Conservation (phyloP, 164 flowering plant species). For the Aristolochia contorta region DNA sequence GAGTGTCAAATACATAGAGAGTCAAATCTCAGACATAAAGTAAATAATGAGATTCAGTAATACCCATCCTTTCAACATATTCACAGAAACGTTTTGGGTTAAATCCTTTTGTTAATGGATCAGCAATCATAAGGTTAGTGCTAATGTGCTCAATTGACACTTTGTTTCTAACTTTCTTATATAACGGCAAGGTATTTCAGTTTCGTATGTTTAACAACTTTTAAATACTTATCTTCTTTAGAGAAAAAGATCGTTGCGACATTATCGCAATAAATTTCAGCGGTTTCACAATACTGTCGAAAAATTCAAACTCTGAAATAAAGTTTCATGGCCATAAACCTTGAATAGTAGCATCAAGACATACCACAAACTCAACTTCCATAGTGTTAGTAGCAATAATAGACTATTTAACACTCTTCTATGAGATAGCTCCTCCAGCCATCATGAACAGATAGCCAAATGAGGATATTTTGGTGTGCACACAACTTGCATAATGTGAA, state of each 20-base stretch:
- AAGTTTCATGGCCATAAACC: neutral
- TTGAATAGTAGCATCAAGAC: neutral
- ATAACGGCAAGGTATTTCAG: neutral
- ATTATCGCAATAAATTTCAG: neutral
- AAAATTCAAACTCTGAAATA: neutral
- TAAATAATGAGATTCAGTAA: too few species aligned
- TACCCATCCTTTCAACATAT: too few species aligned
- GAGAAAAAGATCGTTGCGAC: neutral
- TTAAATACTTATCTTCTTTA: neutral
- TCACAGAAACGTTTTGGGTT: too few species aligned
- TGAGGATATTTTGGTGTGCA: neutral
- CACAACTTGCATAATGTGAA: neutral
- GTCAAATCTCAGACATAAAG: too few species aligned
- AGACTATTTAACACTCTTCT: neutral
- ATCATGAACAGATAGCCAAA: neutral
- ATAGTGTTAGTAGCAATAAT: neutral
- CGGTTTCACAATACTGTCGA: neutral
- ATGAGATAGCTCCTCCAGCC: too few species aligned
- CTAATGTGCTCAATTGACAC: too few species aligned
- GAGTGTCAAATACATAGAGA: too few species aligned
- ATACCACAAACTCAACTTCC: neutral
- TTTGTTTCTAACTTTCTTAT: too few species aligned
- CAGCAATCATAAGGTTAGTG: too few species aligned
- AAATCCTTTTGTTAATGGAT: too few species aligned
- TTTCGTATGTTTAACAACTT: neutral